A percentile compares a stretch with the other conserved stretches of the same genome.
phyloP scores from a whole-genome alignment of 2,329 filamentous ascomycete species.

The Verticillium zaregamsianum region DNA sequence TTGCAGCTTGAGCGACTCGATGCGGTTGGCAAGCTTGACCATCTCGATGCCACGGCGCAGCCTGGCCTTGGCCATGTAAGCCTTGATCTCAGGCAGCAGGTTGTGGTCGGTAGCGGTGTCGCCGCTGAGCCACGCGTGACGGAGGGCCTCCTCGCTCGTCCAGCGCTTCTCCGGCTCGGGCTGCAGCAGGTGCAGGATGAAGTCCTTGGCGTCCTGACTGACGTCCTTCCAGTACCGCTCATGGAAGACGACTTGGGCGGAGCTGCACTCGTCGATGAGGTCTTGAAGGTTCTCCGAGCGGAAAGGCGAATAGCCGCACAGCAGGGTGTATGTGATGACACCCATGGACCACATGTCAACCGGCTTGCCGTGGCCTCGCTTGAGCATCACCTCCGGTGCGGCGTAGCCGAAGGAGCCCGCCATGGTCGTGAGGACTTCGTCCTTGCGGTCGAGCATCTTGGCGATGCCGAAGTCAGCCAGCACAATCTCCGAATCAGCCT shows the following conservation, averaged over 20 bases:
- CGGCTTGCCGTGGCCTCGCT: constrained; percentile 94
- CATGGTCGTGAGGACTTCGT: constrained; percentile 95
- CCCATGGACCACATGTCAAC: constrained; percentile 99
- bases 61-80: constrained; percentile 86
- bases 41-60: constrained; percentile 92
- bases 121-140: constrained; percentile 86
- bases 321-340: constrained; percentile 96
- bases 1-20: constrained; percentile 89
- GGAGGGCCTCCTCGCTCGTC: constrained; percentile 73
- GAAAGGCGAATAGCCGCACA: constrained; percentile 98
- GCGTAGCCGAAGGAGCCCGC: constrained; percentile 97
- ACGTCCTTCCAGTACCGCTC: constrained; percentile 99
- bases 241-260: constrained; percentile 84
- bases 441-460: constrained; percentile 89
- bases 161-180: constrained; percentile 72
- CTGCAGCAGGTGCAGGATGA: constrained; percentile 79
- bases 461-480: constrained; percentile 98
- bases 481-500: constrained; percentile 76
- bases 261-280: constrained; percentile 89
- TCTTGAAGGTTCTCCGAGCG: constrained; percentile 90
- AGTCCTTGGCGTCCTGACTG: constrained; percentile 90
- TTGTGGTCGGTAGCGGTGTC: constrained; percentile 93
- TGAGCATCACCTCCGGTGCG: constrained; percentile 96
- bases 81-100: constrained; percentile 92
- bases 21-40: constrained; percentile 92